These are phyloP conservation scores for Phytophthora aleatoria DNA, from an alignment of 352 stramenopile species.

Conservation along the genomic window DNA sequence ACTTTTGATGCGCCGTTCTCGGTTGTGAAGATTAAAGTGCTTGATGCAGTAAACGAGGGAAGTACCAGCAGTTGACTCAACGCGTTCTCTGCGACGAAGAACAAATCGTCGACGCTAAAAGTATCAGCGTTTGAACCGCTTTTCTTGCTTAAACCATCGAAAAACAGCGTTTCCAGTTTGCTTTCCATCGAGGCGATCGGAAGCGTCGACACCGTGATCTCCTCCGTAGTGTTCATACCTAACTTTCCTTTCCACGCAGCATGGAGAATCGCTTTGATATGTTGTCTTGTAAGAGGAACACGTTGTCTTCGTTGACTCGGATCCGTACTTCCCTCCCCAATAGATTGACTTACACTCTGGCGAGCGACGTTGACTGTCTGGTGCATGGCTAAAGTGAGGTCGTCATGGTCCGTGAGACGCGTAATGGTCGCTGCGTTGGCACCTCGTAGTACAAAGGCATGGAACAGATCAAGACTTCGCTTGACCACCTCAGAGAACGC, in stretches of 20 bases:
- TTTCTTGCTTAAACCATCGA: constrained; percentile 23
- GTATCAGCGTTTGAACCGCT: constrained; percentile 10
- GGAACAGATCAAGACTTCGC: constrained; percentile 50
- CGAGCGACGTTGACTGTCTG: neutral
- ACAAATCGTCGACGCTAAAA: constrained; percentile 38
- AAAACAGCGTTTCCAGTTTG: constrained; percentile 44
- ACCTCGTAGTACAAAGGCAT: constrained; percentile 44
- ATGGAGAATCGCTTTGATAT: constrained; percentile 56
- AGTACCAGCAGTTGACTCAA: constrained; percentile 33
- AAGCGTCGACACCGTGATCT: constrained; percentile 5
- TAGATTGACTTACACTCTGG: constrained; percentile 11
- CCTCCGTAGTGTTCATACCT: neutral
- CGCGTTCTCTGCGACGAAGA: constrained; percentile 21
- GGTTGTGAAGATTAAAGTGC: constrained; percentile 13
- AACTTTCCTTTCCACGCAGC: constrained; percentile 43
- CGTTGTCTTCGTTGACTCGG: neutral
- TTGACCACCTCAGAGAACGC: constrained; percentile 38
- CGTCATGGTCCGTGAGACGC: constrained; percentile 33
- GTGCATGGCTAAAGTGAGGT: constrained; percentile 21
- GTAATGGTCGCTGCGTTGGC: constrained; percentile 46
- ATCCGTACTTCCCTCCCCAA: constrained; percentile 18
- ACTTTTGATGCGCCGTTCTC: neutral
- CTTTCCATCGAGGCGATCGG: constrained; percentile 41
- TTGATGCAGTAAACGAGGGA: constrained; percentile 13
- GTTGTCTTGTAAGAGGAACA: constrained; percentile 37